Percentiles rank a stretch among this genome's conserved stretches.
phyloP scores from a whole-genome alignment of 2,329 filamentous ascomycete genomes.

The Tolypocladium endophyticum region DNA sequence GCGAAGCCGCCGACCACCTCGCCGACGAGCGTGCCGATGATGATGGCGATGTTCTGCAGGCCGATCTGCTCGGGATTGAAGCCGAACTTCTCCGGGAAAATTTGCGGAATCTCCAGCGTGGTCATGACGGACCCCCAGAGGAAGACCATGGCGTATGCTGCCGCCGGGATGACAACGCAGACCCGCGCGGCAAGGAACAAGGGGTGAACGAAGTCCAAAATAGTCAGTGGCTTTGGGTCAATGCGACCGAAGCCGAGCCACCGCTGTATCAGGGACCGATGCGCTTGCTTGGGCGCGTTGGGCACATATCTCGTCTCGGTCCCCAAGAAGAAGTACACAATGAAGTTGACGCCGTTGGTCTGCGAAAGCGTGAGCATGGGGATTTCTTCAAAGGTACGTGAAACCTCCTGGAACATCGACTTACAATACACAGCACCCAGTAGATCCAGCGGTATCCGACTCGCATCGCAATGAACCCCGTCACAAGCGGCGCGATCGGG shows the following conservation, averaged over 20 bases:
- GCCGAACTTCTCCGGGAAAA: conserved; percentile 43
- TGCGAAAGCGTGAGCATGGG: background rate
- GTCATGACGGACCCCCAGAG: conserved; percentile 25
- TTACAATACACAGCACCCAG: conserved; percentile 43
- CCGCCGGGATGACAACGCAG: conserved; percentile 23
- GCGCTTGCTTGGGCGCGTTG: background rate
- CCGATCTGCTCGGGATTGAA: conserved; percentile 48
- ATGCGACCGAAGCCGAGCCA: conserved; percentile 6
- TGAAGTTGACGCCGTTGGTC: conserved; percentile 8
- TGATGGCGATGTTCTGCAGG: conserved; percentile 45
- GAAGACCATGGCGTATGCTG: conserved; percentile 47
- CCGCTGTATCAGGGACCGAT: background rate
- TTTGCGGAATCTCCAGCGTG: conserved; percentile 49
- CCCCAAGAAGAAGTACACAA: conserved; percentile 8
- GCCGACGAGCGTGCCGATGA: conserved; percentile 46
- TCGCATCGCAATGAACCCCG: conserved; percentile 36
- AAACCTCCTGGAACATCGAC: background rate
- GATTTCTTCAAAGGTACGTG: background rate
- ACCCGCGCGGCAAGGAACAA: background rate
- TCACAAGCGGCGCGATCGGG: conserved; percentile 21
- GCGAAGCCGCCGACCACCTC: conserved; percentile 44
- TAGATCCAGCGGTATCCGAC: conserved; percentile 49
- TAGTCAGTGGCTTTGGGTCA: conserved; percentile 4
- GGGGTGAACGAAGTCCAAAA: conserved; percentile 7
- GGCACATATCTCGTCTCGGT: conserved; percentile 9